phyloP scores from a whole-genome alignment of 495 filamentous ascomycete genomes.

The Usnea hakonensis region DNA sequence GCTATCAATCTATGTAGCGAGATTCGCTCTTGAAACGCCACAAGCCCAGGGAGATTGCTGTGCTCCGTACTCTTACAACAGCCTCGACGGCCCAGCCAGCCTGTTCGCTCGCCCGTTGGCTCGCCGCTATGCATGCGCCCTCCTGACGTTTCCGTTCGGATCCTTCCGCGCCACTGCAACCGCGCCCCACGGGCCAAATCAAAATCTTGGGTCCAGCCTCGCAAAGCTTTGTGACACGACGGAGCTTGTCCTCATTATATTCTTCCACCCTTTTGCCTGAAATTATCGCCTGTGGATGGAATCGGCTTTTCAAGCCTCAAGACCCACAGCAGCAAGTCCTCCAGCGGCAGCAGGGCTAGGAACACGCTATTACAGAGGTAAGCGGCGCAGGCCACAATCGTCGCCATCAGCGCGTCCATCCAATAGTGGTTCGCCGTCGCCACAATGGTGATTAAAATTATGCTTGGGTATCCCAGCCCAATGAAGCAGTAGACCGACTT shows the following conservation, averaged over 20 bases:
- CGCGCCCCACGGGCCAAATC: not conserved
- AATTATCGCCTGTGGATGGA: slow-evolving; percentile 46
- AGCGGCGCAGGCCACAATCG: slow-evolving; percentile 39
- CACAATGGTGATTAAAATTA: slow-evolving; percentile 54
- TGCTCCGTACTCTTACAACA: too few species aligned
- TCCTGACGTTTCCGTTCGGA: not conserved
- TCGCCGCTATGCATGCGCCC: not conserved
- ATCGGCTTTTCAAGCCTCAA: slow-evolving; percentile 51
- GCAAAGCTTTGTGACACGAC: not conserved
- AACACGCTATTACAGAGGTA: slow-evolving; percentile 48
- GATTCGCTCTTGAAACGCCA: not conserved
- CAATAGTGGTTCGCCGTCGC: slow-evolving; percentile 63
- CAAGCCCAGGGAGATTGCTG: not conserved
- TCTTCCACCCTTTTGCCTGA: slow-evolving; percentile 19
- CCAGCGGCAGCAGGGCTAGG: slow-evolving; percentile 47
- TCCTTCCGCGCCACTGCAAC: not conserved
- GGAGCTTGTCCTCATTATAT: not conserved
- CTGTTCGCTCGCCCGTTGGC: not conserved
- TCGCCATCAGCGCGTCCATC: slow-evolving; percentile 50
- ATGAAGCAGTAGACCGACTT: slow-evolving; percentile 39
- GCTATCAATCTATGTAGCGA: not conserved
- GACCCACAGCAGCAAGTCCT: slow-evolving; percentile 48
- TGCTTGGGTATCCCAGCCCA: slow-evolving; percentile 47
- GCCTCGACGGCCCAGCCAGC: not conserved
- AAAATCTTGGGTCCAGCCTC: not conserved